Evolutionary conservation across 2,329 filamentous ascomycete species (phyloP), one percentile per base, ranked within the genome.

Genomic region (Aspergillus luchuensis): DNA sequence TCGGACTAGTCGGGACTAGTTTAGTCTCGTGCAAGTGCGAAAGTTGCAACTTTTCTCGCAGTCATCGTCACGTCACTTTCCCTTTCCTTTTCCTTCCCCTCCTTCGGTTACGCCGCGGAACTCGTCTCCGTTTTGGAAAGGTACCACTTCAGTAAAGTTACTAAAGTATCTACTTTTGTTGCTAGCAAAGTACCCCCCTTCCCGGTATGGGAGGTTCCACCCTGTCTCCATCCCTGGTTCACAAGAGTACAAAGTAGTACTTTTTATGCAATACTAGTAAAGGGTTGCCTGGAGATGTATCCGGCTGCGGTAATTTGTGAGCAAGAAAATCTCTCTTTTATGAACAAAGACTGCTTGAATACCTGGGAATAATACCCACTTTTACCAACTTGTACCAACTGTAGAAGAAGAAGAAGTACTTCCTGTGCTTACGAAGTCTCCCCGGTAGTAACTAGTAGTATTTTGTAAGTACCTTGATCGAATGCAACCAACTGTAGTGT

Each of bases 61-160:
- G 52, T 55, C 52, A 55, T 55, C 17, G 52, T 55, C 52, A 55
- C 52, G 52, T 55, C 52, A 55, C 52, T 17, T 33, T 39, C n/a
- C 10, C 28, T 30, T 30, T 30, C 28, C 4, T 30, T 11, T 11
- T 30, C 28, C 28, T 11, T 11, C 28, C 28, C 28, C 28, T 10
- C 28, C 19, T 25, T 41, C 51, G 15, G 21, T 33, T 45, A 55
- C 52, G 38, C 52, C 23, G 52, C 52, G 52, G 52, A 55, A 55
- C 52, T 55, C 23, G 52, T 55, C 52, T 55, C 52, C 33, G 33
- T 36, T 36, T 36, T 36, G 33, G 25, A 11, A 30, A 51, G 17
- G 13, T 49, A 13, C 47, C 23, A 49, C 33, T 2, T 36, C 33
- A 36, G 33, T 36, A 13, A 28, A 28, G 25, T 28, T 8, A 28